Conservation (phyloP, 2,329 filamentous ascomycete genomes). For the Zymoseptoria passerinii region DNA sequence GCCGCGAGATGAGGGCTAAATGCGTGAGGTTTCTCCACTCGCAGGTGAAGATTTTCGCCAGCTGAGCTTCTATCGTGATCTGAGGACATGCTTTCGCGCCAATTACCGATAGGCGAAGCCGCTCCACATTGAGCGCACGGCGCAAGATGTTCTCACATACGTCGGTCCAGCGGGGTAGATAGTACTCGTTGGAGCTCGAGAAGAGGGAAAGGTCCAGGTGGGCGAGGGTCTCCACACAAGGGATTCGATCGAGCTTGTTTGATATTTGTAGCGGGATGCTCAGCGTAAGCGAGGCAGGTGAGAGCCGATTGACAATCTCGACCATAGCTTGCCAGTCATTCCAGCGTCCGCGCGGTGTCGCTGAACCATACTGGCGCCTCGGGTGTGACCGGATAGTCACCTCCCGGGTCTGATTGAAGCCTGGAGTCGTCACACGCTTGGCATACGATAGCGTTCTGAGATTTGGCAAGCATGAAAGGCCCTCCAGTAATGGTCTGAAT, state of each 20-base stretch:
- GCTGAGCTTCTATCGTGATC: background rate
- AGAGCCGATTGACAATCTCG: background rate
- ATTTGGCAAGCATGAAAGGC: conserved; percentile 2
- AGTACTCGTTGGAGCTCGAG: background rate
- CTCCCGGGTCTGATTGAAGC: background rate
- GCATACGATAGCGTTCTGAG: background rate
- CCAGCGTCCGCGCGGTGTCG: background rate
- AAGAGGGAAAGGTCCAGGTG: background rate
- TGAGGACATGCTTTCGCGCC: background rate
- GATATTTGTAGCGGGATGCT: background rate
- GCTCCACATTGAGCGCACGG: background rate
- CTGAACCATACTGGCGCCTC: too few species aligned
- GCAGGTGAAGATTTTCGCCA: background rate
- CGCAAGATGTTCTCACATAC: background rate
- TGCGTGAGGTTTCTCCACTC: background rate
- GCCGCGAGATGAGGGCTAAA: background rate
- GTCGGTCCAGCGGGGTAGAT: background rate
- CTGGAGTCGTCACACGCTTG: background rate
- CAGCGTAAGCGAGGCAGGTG: background rate
- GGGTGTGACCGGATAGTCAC: background rate
- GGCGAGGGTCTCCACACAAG: background rate
- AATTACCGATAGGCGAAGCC: background rate
- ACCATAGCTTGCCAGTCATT: background rate
- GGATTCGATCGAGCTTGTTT: background rate
- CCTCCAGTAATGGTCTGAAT: background rate